Evolutionary conservation across 2,329 filamentous ascomycete genomes (phyloP).

Genomic region (Scortechinia acanthostroma): DNA sequence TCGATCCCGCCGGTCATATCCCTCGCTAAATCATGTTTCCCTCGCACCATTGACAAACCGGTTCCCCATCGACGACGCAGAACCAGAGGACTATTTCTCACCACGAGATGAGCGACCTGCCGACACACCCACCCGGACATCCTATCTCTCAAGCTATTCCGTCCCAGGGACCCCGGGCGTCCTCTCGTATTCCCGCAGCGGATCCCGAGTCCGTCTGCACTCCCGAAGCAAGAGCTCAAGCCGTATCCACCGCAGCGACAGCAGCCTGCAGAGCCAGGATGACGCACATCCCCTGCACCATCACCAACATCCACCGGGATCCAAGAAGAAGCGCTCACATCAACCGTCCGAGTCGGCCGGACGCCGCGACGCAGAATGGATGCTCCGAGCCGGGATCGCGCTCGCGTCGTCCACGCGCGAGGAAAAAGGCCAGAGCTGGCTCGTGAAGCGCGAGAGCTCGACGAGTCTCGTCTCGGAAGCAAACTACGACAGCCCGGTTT

Average conservation of each 20-base stretch:
- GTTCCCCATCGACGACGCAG: conserved; percentile 39
- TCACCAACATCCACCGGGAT: neutral
- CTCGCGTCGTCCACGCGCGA: conserved; percentile 48
- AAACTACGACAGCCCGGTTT: conserved; percentile 5
- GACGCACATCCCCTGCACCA: conserved; percentile 5
- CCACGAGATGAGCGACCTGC: conserved; percentile 10
- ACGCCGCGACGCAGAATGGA: conserved; percentile 41
- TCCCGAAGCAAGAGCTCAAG: conserved; percentile 21
- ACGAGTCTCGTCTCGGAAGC: conserved; percentile 37
- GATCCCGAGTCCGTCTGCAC: conserved; percentile 20
- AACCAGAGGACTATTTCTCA: conserved; percentile 20
- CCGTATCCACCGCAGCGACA: conserved; percentile 20
- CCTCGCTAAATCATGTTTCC: conserved; percentile 49
- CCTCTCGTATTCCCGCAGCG: conserved; percentile 27
- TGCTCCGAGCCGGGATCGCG: conserved; percentile 46
- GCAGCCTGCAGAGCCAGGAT: conserved; percentile 17
- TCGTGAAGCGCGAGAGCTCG: conserved; percentile 43
- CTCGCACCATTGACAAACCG: conserved; percentile 49
- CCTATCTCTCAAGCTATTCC: conserved; percentile 28
- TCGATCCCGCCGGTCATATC: conserved; percentile 40
- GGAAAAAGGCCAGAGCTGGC: conserved; percentile 56
- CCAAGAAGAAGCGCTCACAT: conserved; percentile 11
- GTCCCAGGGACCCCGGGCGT: conserved; percentile 30
- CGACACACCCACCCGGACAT: conserved; percentile 16
- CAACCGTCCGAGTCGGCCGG: conserved; percentile 7